Base-by-base conservation (phyloP, 2,329 filamentous ascomycete genomes). In the Leptosphaerulina australis region DNA sequence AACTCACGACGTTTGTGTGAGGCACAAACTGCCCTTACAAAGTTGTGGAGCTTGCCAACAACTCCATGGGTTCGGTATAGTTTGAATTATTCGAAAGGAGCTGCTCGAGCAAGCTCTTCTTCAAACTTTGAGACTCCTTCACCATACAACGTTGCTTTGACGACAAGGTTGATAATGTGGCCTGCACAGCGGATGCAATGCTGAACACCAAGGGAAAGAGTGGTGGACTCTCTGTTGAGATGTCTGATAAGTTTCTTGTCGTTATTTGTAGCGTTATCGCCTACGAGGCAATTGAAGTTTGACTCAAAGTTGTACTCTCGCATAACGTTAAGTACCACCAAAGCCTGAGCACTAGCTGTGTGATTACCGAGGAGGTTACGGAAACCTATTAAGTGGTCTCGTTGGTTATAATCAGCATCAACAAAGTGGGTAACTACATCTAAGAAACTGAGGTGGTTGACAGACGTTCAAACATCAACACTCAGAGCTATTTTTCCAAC, bases 201-300 rank as follows among this genome's bases (percentile, higher is more conserved):
- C 4, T 28, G 4, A 7, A n/a, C 12, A 12, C 21, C 17, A 28
- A 39, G 21, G 6, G 14, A 5, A 8, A 39, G 21, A 7, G 5
- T 26, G 7, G 5, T 26, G 5, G n/a, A 15, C 7, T 26, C 4
- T 6, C 4, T 14, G 17, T 28, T 36, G 9, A 31, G 44, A 14
- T 44, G 25, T 12, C 49, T 48, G 18, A 43, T 53, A 24, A 53
- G 35, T 18, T 48, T 45, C 12, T 21, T 31, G 14, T 49, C 21
- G 10, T 41, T 41, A 21, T 39, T 35, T 25, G 31, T 35, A 21
- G 45, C 28, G 14, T 49, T 35, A 14, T 41, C 24, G 18, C 36
- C n/a, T 26, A 39, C 36, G 28, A 39, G 28, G 20, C 36, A 39
- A 12, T 39, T 18, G 9, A 39, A 39, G 4, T 28, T 39, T 26